Percentiles rank a stretch among this genome's conserved stretches.
These are phyloP conservation scores for Vaccinium myrtillus DNA, from an alignment of 148 eudicot species.

Conservation along the genomic window DNA sequence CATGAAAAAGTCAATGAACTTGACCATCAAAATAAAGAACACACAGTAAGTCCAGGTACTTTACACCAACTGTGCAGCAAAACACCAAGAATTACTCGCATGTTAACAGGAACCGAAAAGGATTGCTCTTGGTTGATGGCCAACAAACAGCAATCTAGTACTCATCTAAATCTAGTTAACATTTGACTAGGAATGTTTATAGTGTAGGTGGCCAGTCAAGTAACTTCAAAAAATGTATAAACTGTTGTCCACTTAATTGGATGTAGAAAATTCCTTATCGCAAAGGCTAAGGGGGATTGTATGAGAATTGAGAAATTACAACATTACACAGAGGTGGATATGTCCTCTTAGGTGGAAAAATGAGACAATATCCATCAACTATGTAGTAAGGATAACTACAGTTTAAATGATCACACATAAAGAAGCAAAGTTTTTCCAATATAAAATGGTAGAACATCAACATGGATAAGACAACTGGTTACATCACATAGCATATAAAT, in stretches of 20 bases:
- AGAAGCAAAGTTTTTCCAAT: background rate
- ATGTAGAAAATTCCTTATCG: background rate
- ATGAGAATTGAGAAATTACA: background rate
- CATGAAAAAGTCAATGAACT: background rate
- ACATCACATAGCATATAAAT: background rate
- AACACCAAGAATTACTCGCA: constrained; percentile 1
- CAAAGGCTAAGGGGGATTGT: background rate
- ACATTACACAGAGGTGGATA: background rate
- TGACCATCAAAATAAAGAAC: background rate
- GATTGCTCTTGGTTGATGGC: background rate
- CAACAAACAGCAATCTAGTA: background rate
- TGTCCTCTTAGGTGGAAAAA: background rate
- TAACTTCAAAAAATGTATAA: background rate
- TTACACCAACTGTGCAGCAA: background rate
- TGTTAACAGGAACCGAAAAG: background rate
- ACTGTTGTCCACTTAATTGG: background rate
- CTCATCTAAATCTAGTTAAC: background rate
- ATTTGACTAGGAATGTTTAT: background rate
- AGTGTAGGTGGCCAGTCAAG: background rate
- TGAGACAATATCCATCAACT: constrained; percentile 7
- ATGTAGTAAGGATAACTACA: background rate
- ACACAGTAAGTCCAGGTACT: background rate
- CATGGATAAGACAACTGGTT: background rate
- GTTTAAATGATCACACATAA: background rate
- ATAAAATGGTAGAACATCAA: background rate